These are phyloP conservation scores for Ceratonia siliqua DNA, from an alignment of 306 rosid species.

Conservation along the genomic window DNA sequence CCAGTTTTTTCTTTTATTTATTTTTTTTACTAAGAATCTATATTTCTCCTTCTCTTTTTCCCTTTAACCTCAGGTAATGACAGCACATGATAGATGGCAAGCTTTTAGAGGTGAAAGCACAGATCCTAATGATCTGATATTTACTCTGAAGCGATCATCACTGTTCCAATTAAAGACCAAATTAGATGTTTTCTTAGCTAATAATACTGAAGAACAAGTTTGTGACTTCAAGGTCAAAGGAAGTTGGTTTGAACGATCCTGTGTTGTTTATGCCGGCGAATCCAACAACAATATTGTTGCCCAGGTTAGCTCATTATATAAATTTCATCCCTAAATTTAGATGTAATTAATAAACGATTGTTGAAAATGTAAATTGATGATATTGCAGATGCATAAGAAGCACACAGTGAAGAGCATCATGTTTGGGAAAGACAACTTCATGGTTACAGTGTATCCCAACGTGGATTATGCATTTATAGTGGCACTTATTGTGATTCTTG, in stretches of 20 bases:
- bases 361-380: not conserved
- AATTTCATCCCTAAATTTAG: not conserved
- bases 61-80: constrained; percentile 25
- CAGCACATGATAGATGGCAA: constrained; percentile 52
- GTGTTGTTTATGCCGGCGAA: constrained; percentile 55
- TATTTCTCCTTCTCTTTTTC: not conserved
- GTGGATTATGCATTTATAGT: constrained; percentile 54
- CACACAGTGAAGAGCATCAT: constrained; percentile 39
- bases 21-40: not conserved
- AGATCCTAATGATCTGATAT: constrained; percentile 32
- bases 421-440: constrained; percentile 50
- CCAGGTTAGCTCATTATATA: not conserved
- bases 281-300: constrained; percentile 49
- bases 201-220: constrained; percentile 39
- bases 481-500: constrained; percentile 48
- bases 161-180: constrained; percentile 40
- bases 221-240: constrained; percentile 61
- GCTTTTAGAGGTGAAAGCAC: constrained; percentile 58
- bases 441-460: constrained; percentile 48
- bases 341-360: not conserved
- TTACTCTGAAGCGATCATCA: constrained; percentile 44
- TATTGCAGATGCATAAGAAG: constrained; percentile 58
- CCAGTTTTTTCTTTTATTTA: not conserved
- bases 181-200: constrained; percentile 51
- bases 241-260: constrained; percentile 56